These are phyloP conservation scores for Cicer yamashitae DNA, from an alignment of 306 rosid genomes.

Conservation along the genomic window DNA sequence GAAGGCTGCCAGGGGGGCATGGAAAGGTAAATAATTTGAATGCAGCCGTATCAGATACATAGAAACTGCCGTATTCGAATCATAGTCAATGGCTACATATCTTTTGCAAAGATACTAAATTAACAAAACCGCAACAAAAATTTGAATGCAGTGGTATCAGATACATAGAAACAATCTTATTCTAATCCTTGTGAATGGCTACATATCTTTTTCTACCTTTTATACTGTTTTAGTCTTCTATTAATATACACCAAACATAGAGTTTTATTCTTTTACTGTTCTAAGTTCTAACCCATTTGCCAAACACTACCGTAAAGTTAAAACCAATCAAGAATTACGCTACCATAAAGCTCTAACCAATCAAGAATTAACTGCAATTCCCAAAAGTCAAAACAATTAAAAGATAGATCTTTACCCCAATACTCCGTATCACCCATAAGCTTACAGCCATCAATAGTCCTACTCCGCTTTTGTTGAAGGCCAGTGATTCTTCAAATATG, in stretches of 20 bases:
- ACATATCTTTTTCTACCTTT: neutral
- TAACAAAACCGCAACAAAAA: slow-evolving; percentile 1
- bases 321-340: neutral
- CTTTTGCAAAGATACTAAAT: slow-evolving; percentile 21
- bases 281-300: neutral
- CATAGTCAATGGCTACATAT: neutral
- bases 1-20: neutral
- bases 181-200: no score
- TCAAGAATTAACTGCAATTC: slow-evolving; percentile 35
- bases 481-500: slow-evolving; percentile 92
- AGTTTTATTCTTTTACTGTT: neutral
- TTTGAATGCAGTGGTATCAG: no score
- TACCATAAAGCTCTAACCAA: slow-evolving; percentile 8
- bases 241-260: neutral
- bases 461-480: slow-evolving; percentile 96
- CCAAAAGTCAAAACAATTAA: slow-evolving; percentile 25
- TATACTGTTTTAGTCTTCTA: slow-evolving; percentile 1
- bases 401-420: slow-evolving; percentile 70
- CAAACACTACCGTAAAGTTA: neutral
- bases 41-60: neutral
- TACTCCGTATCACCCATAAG: slow-evolving; percentile 88
- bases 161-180: no score
- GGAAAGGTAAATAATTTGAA: slow-evolving; percentile 14
- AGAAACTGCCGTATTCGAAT: slow-evolving; percentile 17
- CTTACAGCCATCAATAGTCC: slow-evolving; percentile 98